These are phyloP conservation scores for Nectriaceae sp. DNA, from an alignment of 2,329 filamentous ascomycete genomes.

Conservation along the genomic window DNA sequence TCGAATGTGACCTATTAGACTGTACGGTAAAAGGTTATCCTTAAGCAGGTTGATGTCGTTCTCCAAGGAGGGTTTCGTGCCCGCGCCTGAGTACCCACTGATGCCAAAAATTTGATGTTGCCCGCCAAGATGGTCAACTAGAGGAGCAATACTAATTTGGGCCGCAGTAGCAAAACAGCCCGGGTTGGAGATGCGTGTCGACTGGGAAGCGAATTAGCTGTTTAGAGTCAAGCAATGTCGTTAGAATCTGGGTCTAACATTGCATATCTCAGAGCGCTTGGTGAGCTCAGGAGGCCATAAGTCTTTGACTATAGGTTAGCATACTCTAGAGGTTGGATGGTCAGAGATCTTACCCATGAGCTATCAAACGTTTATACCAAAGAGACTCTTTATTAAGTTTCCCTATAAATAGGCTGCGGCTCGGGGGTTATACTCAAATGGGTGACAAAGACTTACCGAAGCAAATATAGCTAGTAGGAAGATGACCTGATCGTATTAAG, in stretches of 20 bases:
- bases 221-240: neutral
- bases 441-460: no score
- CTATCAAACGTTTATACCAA: no score
- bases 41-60: conserved; percentile 83
- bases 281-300: neutral
- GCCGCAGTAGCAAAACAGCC: conserved; percentile 95
- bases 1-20: conserved; percentile 85
- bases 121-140: conserved; percentile 75
- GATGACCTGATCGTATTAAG: no score
- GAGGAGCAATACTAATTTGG: conserved; percentile 83
- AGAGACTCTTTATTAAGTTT: no score
- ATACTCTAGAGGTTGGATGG: neutral
- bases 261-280: neutral
- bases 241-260: neutral
- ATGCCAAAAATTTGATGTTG: conserved; percentile 86
- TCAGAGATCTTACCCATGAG: neutral
- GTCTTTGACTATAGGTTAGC: neutral
- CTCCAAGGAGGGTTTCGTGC: conserved; percentile 91
- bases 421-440: no score
- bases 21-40: conserved; percentile 81
- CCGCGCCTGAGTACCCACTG: conserved; percentile 91
- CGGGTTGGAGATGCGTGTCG: conserved; percentile 77
- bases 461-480: no score
- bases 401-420: no score
- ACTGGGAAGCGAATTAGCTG: neutral